Evolutionary conservation across 2,329 filamentous ascomycete genomes (phyloP).

Genomic region (Venturia oleaginea): DNA sequence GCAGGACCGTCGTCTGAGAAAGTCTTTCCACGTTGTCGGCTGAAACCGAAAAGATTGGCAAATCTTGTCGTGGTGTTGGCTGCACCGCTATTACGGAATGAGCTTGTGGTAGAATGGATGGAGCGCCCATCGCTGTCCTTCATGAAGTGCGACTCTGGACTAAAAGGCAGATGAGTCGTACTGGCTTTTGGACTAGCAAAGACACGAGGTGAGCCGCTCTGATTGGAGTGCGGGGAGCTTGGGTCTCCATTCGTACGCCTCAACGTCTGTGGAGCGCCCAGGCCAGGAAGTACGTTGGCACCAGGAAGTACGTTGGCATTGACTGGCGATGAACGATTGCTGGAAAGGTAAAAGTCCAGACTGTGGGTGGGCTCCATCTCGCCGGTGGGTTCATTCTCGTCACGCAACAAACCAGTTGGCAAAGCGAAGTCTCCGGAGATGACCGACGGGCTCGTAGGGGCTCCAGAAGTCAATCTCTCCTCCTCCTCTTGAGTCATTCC

Average conservation of each 20-base stretch:
- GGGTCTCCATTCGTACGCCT: constrained; percentile 26
- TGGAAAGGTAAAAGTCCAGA: not conserved
- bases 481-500: constrained; percentile 52
- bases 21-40: constrained; percentile 53
- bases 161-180: constrained; percentile 30
- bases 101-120: constrained; percentile 40
- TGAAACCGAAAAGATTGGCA: constrained; percentile 51
- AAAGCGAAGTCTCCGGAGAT: constrained; percentile 57
- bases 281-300: constrained; percentile 27
- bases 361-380: constrained; percentile 41
- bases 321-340: constrained; percentile 26
- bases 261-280: constrained; percentile 20
- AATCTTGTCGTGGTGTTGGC: constrained; percentile 44
- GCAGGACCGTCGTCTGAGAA: constrained; percentile 52
- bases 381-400: constrained; percentile 49
- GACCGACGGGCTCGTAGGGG: constrained; percentile 64
- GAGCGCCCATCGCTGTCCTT: constrained; percentile 37
- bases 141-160: constrained; percentile 2
- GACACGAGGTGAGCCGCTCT: constrained; percentile 35
- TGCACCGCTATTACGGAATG: constrained; percentile 28
- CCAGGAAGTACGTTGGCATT: constrained; percentile 30
- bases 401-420: constrained; percentile 57
- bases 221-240: constrained; percentile 34
- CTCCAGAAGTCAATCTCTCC: constrained; percentile 51
- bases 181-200: constrained; percentile 41